Percentiles rank a stretch among this genome's conserved stretches.
These are phyloP conservation scores for Mycena vulgaris DNA, from an alignment of 768 basidiomycete species.

Conservation along the genomic window DNA sequence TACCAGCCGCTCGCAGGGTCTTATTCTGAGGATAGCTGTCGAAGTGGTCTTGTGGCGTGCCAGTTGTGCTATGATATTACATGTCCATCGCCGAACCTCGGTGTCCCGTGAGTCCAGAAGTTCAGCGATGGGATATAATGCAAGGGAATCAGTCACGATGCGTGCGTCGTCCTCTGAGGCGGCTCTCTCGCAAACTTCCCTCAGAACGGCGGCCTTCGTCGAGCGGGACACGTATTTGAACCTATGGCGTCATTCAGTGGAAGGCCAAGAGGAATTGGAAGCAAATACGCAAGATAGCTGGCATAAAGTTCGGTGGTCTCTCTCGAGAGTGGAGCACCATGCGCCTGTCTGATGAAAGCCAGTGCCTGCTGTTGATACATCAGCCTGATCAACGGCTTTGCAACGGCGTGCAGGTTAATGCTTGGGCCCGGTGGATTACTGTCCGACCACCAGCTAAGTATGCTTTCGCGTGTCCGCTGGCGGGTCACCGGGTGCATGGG, in stretches of 20 bases:
- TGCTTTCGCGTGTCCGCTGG: too few species aligned
- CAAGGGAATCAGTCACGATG: too few species aligned
- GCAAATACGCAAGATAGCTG: neutral
- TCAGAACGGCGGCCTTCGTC: neutral
- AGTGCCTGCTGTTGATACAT: neutral
- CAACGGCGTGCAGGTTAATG: neutral
- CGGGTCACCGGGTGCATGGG: too few species aligned
- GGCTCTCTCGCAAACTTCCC: neutral
- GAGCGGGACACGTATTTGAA: neutral
- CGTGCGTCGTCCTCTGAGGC: neutral
- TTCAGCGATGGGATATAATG: too few species aligned
- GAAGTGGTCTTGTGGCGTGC: neutral
- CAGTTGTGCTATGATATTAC: too few species aligned
- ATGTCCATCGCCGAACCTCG: too few species aligned
- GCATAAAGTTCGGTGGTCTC: neutral
- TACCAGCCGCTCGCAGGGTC: neutral
- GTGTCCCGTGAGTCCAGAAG: too few species aligned
- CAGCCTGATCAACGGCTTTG: neutral
- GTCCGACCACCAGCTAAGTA: too few species aligned
- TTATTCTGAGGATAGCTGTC: neutral
- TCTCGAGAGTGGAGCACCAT: neutral
- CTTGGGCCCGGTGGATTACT: too few species aligned
- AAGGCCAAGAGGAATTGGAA: neutral
- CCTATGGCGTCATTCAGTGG: neutral
- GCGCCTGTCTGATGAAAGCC: neutral